Evolutionary conservation across 1,139 yeast genomes (phyloP), one percentile per base, ranked within the genome.

Genomic region (Sugiyamaella japonica): DNA sequence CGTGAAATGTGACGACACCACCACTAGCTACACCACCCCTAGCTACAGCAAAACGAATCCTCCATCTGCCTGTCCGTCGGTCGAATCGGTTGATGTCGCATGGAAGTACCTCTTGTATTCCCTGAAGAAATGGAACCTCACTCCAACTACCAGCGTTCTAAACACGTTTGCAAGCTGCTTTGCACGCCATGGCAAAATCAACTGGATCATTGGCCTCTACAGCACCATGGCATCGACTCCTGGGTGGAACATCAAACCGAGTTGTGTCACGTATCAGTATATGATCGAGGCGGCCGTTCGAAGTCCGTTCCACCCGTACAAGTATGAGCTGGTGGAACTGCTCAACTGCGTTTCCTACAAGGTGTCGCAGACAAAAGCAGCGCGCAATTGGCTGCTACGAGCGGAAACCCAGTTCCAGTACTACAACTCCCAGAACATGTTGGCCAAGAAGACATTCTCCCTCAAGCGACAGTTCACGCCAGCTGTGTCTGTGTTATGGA

Each of bases 181-280:
- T 54, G 63, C 63, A 1, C 25, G 46, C 1, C 49, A 54, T 13
- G 61, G 62, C 10, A 59, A 67, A 16, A 34, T 65, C 9, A 67
- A 66, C 50, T 61, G 66, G 66, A 59, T 63, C 51, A 23, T 65
- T 8, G 68, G 68, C 9, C 55, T 63, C 1, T 46, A 56, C 41
- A 57, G 55, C 20, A 59, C 57, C n/a, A 54, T 65, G 57, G 37
- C 31, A 4, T 32, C 43, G 1, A 5, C 29, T 10, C 37, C 46
- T 3, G 37, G 49, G 31, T 64, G 65, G 65, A 45, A 52, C 2
- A 57, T 59, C 2, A n/a, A 50, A 2, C 63, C 65, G 3, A 56
- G 55, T 39, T 44, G 56, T 3, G 32, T 40, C 4, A 60, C 67
- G 2, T 66, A 56, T 48, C 47, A 52, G 29, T 55, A 54, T 40